A percentile compares a stretch with the other conserved stretches of the same genome.
Conservation (phyloP, 805 yeast genomes). For the Candida xiaguanensis region DNA sequence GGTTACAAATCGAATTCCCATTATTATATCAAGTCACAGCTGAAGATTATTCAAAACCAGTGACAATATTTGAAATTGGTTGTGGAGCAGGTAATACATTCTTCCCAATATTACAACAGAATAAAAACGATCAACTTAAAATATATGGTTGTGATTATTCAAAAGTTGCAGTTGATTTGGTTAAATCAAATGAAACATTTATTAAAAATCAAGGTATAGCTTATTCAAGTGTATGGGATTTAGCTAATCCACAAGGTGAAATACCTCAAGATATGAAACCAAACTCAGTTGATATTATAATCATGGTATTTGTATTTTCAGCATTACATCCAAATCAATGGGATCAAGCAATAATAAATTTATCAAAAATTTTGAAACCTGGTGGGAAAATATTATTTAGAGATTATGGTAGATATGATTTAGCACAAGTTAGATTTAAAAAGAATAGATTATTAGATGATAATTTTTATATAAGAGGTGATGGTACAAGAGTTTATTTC, state of each 20-base stretch:
- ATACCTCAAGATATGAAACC: conserved; percentile 85
- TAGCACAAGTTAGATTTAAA: conserved; percentile 93
- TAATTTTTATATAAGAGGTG: conserved; percentile 94
- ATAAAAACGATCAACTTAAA: conserved; percentile 70
- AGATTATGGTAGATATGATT: conserved; percentile 93
- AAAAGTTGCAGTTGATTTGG: conserved; percentile 83
- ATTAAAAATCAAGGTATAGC: conserved; percentile 52
- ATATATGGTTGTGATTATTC: conserved; percentile 89
- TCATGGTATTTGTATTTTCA: conserved; percentile 92
- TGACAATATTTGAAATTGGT: conserved; percentile 83
- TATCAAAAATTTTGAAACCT: conserved; percentile 75
- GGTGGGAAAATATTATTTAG: conserved; percentile 88
- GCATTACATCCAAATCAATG: conserved; percentile 93
- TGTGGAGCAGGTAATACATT: conserved; percentile 98
- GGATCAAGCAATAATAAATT: conserved; percentile 72
- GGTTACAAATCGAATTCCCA: conserved; percentile 96
- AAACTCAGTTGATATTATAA: conserved; percentile 82
- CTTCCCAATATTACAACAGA: conserved; percentile 82
- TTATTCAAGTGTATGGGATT: conserved; percentile 91
- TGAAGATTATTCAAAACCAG: conserved; percentile 63
- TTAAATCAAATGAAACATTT: conserved; percentile 60
- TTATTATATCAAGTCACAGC: conserved; percentile 69
- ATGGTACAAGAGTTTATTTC: conserved; percentile 95
- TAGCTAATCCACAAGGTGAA: conserved; percentile 67
- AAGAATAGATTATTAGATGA: conserved; percentile 83